Base-by-base conservation (phyloP, 495 filamentous ascomycete species). In the Xylaria venustula region DNA sequence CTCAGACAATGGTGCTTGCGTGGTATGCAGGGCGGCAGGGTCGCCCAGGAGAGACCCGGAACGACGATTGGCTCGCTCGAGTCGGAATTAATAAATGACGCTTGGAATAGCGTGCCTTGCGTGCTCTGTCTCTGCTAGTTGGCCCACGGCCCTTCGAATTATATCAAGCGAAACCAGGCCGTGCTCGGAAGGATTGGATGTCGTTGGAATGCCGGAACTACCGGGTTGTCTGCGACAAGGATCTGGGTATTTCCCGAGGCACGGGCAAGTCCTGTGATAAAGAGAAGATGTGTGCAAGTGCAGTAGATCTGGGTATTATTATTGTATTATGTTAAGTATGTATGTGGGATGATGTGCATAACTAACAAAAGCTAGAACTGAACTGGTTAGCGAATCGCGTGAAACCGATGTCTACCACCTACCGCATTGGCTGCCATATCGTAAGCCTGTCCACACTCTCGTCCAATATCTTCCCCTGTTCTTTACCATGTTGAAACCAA, bases 151-250 rank as follows among this genome's bases (percentile, higher is more conserved):
- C 14, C 40, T 55, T 55, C 53, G 53, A 55, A 45, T 55, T 19
- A 34, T 22, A 55, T 44, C 53, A 7, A 37, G 11, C n/a, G 53
- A 55, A 34, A 55, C 32, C 25, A 55, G 40, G 26, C 53, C 53
- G 53, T 55, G 53, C 25, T 45, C 53, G 25, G 53, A 44, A 54
- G 51, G 53, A 55, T 45, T 55, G 53, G 53, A 55, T 34, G 53
- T 42, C 52, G 52, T 54, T 44, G n/a, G 52, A 42, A 8, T 55
- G 53, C 40, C 53, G 53, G 53, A 20, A 30, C 40, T 55, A 45
- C 53, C 53, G 53, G 37, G 48, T 32, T 23, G 49, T 8, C 32
- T 23, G 25, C 25, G 53, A 34, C 40, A 44, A 26, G 53, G 51
- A 36, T 9, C 15, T 34, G 17, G 19, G 9, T 20, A 8, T n/a